A percentile compares a stretch with the other conserved stretches of the same genome.
Evolutionary conservation across 208 protist genomes (phyloP).

Genomic region (Crithidia brevicula): DNA sequence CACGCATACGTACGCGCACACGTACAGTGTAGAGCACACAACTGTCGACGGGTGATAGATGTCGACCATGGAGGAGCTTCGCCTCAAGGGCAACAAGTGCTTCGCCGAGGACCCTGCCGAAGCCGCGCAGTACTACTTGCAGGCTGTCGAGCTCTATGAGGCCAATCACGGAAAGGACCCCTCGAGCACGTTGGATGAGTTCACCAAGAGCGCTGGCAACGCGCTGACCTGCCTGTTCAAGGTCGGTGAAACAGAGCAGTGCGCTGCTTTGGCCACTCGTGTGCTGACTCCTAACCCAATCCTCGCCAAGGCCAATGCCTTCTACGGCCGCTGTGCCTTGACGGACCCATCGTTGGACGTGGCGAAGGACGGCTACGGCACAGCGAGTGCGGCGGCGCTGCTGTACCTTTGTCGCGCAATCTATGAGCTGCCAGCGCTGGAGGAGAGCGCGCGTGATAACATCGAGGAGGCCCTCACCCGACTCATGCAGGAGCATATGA

Average conservation of each 20-base stretch:
- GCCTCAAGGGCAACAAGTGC: slow-evolving; percentile 67
- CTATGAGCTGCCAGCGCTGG: slow-evolving; percentile 66
- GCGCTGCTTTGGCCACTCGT: slow-evolving; percentile 45
- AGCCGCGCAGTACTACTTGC: slow-evolving; percentile 56
- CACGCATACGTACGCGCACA: too few relatives aligned
- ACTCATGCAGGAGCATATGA: slow-evolving; percentile 21
- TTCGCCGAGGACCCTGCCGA: slow-evolving; percentile 54
- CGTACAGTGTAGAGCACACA: too few relatives aligned
- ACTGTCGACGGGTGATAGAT: too few relatives aligned
- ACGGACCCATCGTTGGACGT: slow-evolving; percentile 24
- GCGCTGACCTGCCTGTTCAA: slow-evolving; percentile 83
- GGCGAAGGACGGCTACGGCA: slow-evolving; percentile 15
- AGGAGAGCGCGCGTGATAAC: slow-evolving; percentile 31
- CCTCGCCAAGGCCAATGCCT: slow-evolving; percentile 84
- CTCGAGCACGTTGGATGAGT: slow-evolving; percentile 66
- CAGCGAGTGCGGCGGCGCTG: slow-evolving; percentile 33
- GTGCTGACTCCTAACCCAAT: slow-evolving; percentile 68
- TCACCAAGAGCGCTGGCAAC: slow-evolving; percentile 84
- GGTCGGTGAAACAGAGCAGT: slow-evolving; percentile 41
- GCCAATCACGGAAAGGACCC: slow-evolving; percentile 10
- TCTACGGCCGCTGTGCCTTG: slow-evolving; percentile 65
- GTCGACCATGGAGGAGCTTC: slow-evolving; percentile 67
- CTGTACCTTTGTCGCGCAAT: slow-evolving; percentile 78
- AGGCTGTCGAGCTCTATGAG: slow-evolving; percentile 63
- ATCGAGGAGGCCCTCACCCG: slow-evolving; percentile 32